phyloP scores from a whole-genome alignment of 2,329 filamentous ascomycete species.

The Stenocarpella maydis region DNA sequence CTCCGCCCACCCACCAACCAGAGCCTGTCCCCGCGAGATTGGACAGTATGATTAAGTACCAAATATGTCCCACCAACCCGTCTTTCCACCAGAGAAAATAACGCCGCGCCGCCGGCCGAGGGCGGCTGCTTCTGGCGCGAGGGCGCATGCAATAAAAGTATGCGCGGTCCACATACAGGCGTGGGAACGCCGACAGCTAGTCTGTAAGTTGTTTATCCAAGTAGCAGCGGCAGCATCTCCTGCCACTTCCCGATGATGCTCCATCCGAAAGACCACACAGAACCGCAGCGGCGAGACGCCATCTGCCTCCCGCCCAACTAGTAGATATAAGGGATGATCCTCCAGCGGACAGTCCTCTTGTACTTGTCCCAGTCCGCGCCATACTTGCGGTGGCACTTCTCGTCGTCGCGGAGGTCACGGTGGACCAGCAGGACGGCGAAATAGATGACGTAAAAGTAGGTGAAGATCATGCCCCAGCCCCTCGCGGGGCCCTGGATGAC shows the following conservation, averaged over 20 bases:
- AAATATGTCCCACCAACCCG: neutral
- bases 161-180: neutral
- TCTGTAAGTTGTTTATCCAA: neutral
- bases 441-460: constrained; percentile 95
- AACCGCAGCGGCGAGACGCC: no score
- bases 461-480: constrained; percentile 87
- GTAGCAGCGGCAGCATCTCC: neutral
- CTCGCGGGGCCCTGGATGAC: constrained; percentile 76
- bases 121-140: neutral
- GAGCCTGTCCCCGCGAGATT: neutral
- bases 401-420: constrained; percentile 85
- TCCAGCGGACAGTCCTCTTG: constrained; percentile 80
- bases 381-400: constrained; percentile 91
- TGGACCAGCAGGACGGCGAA: constrained; percentile 89
- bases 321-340: constrained; percentile 88
- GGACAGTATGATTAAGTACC: neutral
- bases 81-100: neutral
- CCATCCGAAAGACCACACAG: neutral
- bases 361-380: constrained; percentile 92
- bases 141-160: neutral
- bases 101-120: neutral
- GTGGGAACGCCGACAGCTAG: neutral
- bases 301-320: constrained; percentile 47
- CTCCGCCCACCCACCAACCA: neutral
- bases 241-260: neutral